Percentiles rank a stretch among this genome's conserved stretches.
Evolutionary conservation across 73 alveolate genomes (phyloP).

Genomic region (Paramecium sonneborni): DNA sequence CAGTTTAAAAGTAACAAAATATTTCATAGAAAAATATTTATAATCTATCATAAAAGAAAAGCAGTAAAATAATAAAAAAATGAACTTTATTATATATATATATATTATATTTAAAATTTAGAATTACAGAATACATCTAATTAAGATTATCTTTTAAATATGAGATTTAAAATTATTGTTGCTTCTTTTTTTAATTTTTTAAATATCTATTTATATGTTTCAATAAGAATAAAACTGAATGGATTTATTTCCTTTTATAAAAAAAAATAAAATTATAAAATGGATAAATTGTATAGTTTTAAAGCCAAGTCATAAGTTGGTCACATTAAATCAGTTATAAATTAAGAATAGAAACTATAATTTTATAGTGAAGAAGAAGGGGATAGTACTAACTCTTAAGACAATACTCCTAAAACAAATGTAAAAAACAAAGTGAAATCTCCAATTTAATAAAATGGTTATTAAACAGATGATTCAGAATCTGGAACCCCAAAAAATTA

Average conservation of each 20-base stretch:
- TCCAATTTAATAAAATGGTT: constrained; percentile 19
- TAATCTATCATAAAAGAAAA: not conserved
- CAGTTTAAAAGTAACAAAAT: not conserved
- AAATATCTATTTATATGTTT: no score
- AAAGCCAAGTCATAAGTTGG: constrained; percentile 35
- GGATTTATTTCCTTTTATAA: no score
- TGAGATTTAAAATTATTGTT: no score
- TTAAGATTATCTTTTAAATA: no score
- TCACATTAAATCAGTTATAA: constrained; percentile 4
- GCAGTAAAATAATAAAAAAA: not conserved
- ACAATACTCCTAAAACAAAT: not conserved
- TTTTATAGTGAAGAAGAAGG: constrained; percentile 50
- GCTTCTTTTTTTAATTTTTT: no score
- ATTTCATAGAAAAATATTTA: not conserved
- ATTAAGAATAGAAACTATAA: constrained; percentile 32
- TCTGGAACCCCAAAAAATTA: constrained; percentile 29
- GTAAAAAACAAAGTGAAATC: constrained; percentile 5
- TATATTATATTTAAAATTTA: no score
- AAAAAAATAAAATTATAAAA: constrained; percentile 17
- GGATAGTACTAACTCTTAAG: constrained; percentile 11
- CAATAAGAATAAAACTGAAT: no score
- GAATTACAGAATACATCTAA: no score
- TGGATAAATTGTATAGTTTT: constrained; percentile 51
- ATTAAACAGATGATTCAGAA: constrained; percentile 53
- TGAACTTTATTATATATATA: not conserved